A percentile compares a stretch with the other conserved stretches of the same genome.
phyloP scores from a whole-genome alignment of 2,329 filamentous ascomycete species.

The Sporothrix inflata region DNA sequence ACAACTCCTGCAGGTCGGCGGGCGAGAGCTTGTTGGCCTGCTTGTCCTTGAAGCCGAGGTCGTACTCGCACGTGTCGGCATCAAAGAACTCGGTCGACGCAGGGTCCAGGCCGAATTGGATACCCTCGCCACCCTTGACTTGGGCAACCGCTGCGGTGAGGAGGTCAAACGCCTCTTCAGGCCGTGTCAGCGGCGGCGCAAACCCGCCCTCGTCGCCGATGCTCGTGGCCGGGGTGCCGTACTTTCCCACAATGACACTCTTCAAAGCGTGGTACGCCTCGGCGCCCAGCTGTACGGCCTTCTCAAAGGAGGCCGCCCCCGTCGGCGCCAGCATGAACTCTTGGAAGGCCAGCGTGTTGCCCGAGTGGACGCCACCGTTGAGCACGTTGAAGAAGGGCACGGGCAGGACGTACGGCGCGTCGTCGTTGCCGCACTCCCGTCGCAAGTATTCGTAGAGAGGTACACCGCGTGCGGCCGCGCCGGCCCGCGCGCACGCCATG shows the following conservation, averaged over 20 bases:
- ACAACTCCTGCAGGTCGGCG: neutral
- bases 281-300: neutral
- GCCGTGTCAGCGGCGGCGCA: neutral
- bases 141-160: neutral
- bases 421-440: neutral
- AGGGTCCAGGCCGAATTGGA: constrained; percentile 45
- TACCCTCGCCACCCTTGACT: neutral
- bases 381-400: neutral
- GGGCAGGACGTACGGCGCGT: neutral
- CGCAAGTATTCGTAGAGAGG: neutral
- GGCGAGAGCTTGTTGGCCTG: neutral
- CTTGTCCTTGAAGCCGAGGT: constrained; percentile 45
- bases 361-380: neutral
- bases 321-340: constrained; percentile 2
- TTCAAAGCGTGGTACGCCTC: neutral
- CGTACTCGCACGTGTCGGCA: constrained; percentile 38
- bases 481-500: neutral
- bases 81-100: constrained; percentile 46
- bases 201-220: constrained; percentile 4
- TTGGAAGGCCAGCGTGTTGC: neutral
- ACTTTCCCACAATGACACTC: neutral
- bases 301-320: neutral
- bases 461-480: neutral
- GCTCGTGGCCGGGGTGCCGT: neutral
- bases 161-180: neutral